Conservation (phyloP, 2,329 filamentous ascomycete genomes). For the Diaporthe ilicicola region DNA sequence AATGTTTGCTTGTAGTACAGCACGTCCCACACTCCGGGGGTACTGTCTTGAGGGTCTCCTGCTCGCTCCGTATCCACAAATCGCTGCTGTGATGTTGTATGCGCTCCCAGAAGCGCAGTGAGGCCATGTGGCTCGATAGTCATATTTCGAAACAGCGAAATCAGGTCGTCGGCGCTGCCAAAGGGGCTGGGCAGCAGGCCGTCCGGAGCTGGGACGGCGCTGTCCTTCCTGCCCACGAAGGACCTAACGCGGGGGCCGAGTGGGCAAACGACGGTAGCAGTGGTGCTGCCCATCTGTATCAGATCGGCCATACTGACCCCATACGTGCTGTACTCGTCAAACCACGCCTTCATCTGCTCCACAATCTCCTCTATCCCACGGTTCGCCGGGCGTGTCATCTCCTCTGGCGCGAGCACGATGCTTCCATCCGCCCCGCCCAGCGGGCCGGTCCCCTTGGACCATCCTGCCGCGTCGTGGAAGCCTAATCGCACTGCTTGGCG, state of each 20-base stretch:
- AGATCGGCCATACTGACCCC: slow-evolving; percentile 62
- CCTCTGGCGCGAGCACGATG: slow-evolving; percentile 5
- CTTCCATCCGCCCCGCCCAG: slow-evolving; percentile 4
- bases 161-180: slow-evolving; percentile 54
- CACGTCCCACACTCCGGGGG: slow-evolving; percentile 62
- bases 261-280: slow-evolving; percentile 57
- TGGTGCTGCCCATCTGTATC: slow-evolving; percentile 60
- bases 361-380: background rate
- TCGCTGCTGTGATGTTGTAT: slow-evolving; percentile 59
- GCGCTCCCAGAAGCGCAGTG: slow-evolving; percentile 63
- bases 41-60: slow-evolving; percentile 59
- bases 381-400: background rate
- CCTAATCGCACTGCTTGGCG: slow-evolving; percentile 55
- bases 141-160: slow-evolving; percentile 60
- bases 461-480: slow-evolving; percentile 50
- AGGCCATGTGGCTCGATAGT: slow-evolving; percentile 61
- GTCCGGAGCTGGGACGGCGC: slow-evolving; percentile 46
- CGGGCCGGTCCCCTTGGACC: background rate
- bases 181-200: slow-evolving; percentile 53
- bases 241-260: slow-evolving; percentile 57
- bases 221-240: slow-evolving; percentile 61
- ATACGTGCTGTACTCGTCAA: slow-evolving; percentile 50
- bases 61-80: slow-evolving; percentile 50
- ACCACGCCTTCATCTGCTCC: slow-evolving; percentile 32
- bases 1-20: slow-evolving; percentile 56